phyloP scores from a whole-genome alignment of 257 asterid species.

The Petunia secreta region DNA sequence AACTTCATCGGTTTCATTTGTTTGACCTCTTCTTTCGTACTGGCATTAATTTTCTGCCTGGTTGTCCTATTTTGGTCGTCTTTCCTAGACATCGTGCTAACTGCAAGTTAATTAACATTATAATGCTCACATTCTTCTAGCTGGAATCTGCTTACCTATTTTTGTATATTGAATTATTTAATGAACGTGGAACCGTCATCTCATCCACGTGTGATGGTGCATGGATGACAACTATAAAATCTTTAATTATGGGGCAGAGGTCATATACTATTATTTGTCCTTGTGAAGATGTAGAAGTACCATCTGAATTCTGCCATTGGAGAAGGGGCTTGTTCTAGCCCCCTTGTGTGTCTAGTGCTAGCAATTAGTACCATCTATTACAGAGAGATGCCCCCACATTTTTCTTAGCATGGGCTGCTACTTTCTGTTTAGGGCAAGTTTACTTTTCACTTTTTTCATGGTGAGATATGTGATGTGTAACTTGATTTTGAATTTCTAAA shows the following conservation, averaged over 20 bases:
- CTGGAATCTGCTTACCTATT: slow-evolving; percentile 9
- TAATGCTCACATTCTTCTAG: neutral
- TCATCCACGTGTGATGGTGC: slow-evolving; percentile 1
- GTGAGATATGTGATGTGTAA: neutral
- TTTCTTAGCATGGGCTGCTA: slow-evolving; percentile 15
- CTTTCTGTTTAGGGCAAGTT: neutral
- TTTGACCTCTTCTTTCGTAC: slow-evolving; percentile 9
- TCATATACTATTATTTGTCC: neutral
- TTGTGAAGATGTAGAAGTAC: neutral
- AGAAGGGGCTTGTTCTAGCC: slow-evolving; percentile 14
- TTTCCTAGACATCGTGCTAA: slow-evolving; percentile 14
- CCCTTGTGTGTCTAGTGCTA: neutral
- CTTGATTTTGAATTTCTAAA: neutral
- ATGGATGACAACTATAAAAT: neutral
- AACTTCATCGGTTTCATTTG: neutral
- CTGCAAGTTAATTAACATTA: neutral
- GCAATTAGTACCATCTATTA: neutral
- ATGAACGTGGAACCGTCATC: neutral
- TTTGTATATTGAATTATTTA: neutral
- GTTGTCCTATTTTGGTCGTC: neutral
- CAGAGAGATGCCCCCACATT: neutral
- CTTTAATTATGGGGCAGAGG: neutral
- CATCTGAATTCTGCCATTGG: neutral
- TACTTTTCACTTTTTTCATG: neutral
- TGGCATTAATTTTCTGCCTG: neutral